Evolutionary conservation across 164 flowering plant genomes (phyloP).

Genomic region (Chimonanthus salicifolius): DNA sequence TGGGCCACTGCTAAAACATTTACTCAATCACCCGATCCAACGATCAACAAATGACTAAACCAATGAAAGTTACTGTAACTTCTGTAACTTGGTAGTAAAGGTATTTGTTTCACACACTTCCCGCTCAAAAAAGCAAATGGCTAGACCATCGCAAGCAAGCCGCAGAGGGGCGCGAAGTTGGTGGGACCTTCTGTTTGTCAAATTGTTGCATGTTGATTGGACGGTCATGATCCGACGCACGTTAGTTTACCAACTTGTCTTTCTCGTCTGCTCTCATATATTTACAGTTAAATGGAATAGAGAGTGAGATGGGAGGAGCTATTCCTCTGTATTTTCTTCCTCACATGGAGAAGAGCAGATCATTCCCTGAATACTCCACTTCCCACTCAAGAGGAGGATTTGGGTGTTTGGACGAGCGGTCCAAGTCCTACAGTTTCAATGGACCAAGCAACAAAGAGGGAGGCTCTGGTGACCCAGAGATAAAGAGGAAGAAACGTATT

Average conservation of each 20-base stretch:
- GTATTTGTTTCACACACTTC: too few relatives aligned
- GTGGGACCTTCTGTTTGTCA: background rate
- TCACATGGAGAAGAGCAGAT: conserved; percentile 58
- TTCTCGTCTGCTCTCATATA: background rate
- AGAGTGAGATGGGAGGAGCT: background rate
- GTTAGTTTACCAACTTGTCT: background rate
- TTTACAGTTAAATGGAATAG: background rate
- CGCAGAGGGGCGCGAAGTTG: background rate
- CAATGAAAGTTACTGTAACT: too few relatives aligned
- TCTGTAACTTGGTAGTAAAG: too few relatives aligned
- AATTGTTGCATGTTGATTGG: background rate
- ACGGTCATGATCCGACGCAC: background rate
- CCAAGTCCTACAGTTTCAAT: conserved; percentile 53
- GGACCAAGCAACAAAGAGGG: conserved; percentile 45
- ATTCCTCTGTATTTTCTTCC: background rate
- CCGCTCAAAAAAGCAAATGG: too few relatives aligned
- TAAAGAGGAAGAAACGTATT: conserved; percentile 72
- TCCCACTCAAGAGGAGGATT: conserved; percentile 33
- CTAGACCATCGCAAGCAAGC: too few relatives aligned
- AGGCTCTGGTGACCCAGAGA: conserved; percentile 52
- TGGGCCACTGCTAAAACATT: background rate
- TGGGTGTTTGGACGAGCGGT: conserved; percentile 22
- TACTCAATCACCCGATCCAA: too few relatives aligned
- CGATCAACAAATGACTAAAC: too few relatives aligned
- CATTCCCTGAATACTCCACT: conserved; percentile 42